Base-by-base conservation (phyloP, 2,329 filamentous ascomycete species). In the Endothia cerciana region DNA sequence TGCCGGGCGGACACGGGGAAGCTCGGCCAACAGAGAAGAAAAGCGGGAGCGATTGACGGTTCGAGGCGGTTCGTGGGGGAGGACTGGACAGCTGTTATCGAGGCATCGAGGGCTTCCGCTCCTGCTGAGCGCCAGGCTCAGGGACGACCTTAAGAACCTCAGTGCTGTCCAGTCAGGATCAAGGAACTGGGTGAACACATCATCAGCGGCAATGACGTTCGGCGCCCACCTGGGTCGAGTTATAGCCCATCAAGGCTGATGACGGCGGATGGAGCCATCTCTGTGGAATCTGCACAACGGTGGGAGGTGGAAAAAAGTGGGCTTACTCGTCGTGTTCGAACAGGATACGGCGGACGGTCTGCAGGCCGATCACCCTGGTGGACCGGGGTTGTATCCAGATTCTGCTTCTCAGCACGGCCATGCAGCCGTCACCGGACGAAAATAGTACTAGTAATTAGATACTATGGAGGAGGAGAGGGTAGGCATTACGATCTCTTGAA, bases 251-350 rank as follows among this genome's bases (percentile, higher is more conserved):
- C 10, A 5, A 45, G 45, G n/a, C 59, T 40, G 55, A 47, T 41
- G 45, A 66, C 60, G 60, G 33, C 38, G 38, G 36, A 60, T 66
- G 64, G 43, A 56, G 63, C 63, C 60, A 59, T 63, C 45, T 65
- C 43, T 28, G 36, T 30, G 11, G 55, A 25, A 33, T 51, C 36
- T 25, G 41, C 40, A 49, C 30, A n/a, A 10, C 22, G 25, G n/a
- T 33, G 17, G n/a, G 15, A 38, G 38, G 41, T 6, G 17, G 4
- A 30, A 28, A 61, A 61, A 15, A 19, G 25, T 41, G 53, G 40
- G 60, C 64, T 66, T 60, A 66, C 64, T 63, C 64, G 64, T 66
- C 4, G n/a, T n/a, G n/a, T 56, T 63, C 64, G 63, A 66, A 63
- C 64, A 66, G 60, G 64, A 58, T 60, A 60, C n/a, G 22, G 55